Base-by-base conservation (phyloP, 2,329 filamentous ascomycete genomes). In the Fusarium bactridioides region DNA sequence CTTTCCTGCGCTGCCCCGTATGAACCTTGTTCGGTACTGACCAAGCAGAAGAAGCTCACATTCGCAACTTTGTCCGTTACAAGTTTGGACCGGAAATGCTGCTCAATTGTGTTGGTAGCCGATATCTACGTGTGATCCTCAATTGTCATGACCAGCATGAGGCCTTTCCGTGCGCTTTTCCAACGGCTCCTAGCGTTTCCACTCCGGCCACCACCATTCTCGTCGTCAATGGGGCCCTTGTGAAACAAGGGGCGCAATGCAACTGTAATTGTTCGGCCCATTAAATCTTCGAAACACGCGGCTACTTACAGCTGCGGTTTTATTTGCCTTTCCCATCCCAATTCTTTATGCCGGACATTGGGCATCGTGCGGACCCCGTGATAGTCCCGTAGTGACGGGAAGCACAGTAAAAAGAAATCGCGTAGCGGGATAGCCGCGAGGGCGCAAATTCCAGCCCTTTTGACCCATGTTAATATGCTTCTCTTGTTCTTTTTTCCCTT, bases 271-370 rank as follows among this genome's bases (percentile, higher is more conserved):
- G 65, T 70, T 70, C 64, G 60, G 35, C 50, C 65, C 69, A 66
- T 74, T 41, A 37, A 65, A 72, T 41, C 45, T 65, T 75, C 67
- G 73, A 74, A 77, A 74, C 73, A 75, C 67, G 63, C 75, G 73
- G 73, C 66, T 77, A 58, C 59, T 38, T 69, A 66, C 69, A 71
- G 63, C 51, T 31, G 70, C 61, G 60, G 69, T 53, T 64, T 63
- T 59, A 64, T 62, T 64, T 50, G 53, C 50, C 51, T 63, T 64
- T 51, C 55, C 66, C 71, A 31, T 54, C 59, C 56, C 58, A 37
- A 58, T 64, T 58, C 55, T 67, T 54, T 66, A 51, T 63, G 68
- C 70, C 63, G 64, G 37, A 47, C 41, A 57, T 56, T 60, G 63
- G 63, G 61, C 64, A 67, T 67, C 54, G 60, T 60, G 59, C 38